Evolutionary conservation across 139 green algal genomes (phyloP).

Genomic region (Raphidocelis subcapitata): DNA sequence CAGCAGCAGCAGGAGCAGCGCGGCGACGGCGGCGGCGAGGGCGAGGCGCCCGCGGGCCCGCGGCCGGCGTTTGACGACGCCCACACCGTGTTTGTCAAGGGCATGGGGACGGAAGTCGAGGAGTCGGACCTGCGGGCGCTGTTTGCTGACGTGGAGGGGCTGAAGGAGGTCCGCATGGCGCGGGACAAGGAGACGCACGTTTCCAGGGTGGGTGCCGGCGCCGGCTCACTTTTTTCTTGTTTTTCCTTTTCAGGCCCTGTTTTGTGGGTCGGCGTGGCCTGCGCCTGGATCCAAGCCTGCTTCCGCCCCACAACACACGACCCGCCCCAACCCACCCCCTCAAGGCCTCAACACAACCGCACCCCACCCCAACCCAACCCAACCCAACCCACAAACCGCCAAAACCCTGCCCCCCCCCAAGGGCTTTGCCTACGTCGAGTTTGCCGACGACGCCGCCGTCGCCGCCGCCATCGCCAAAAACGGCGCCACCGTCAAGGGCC

Average conservation of each 20-base stretch:
- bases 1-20: conserved; percentile 15
- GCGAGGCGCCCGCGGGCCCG: not conserved
- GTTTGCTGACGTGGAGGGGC: conserved; percentile 42
- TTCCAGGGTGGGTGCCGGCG: conserved; percentile 5
- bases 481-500: conserved; percentile 47
- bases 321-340: too few species aligned
- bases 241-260: too few species aligned
- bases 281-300: too few species aligned
- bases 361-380: too few species aligned
- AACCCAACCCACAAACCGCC: too few species aligned
- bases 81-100: conserved; percentile 46
- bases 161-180: conserved; percentile 56
- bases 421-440: conserved; percentile 87
- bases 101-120: conserved; percentile 28
- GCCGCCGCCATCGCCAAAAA: conserved; percentile 44
- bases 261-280: too few species aligned
- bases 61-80: conserved; percentile 34
- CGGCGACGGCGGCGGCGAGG: not conserved
- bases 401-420: too few species aligned
- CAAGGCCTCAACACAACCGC: too few species aligned
- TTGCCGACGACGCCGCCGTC: conserved; percentile 51
- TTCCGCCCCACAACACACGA: too few species aligned
- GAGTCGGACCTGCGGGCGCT: conserved; percentile 50
- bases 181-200: conserved; percentile 27
- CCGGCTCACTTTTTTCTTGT: too few species aligned